Base-by-base conservation (phyloP, 352 stramenopile genomes). In the Globisporangium mamillatum region DNA sequence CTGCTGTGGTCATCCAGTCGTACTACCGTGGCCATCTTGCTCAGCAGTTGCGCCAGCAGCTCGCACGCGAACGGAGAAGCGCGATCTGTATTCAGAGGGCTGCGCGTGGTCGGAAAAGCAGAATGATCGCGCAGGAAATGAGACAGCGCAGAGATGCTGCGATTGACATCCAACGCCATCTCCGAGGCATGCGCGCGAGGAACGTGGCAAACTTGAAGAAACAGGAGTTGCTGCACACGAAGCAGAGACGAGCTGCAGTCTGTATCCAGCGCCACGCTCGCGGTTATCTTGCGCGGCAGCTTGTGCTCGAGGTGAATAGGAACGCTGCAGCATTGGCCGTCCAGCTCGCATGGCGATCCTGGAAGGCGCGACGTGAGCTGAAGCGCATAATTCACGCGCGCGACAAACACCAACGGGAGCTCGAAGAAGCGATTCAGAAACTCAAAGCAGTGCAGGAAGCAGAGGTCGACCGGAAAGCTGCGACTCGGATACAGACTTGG, bases 81-180 rank as follows among this genome's bases (percentile, higher is more conserved):
- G 76, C 81, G 1, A 68, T 81, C 20, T 46, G 22, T 25, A 84
- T 90, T 48, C 80, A 90, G 71, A 70, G 72, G 8, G 63, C 73
- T 6, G 67, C 73, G 34, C 76, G 80, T 22, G 66, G 70, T n/a
- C 41, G 69, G 25, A 69, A 74, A 55, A 60, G 52, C 4, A 61
- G 69, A 14, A 54, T 64, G 9, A n/a, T 65, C 5, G 68, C 75
- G n/a, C 18, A 64, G 6, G n/a, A 58, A 10, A 20, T 27, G 4
- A 62, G 58, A 2, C 25, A 56, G 34, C 64, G 63, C 4, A 44
- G 53, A 14, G 62, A 71, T 24, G 75, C 79, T n/a, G 80, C 75
- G 1, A 61, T 79, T 27, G 36, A 56, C 2, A 79, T 91, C 36
- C 83, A 91, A 60, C 61, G 75, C 7, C 27, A 76, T 27, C 34